Conservation (phyloP, 331 rosid genomes). For the Rosa hybrid region DNA sequence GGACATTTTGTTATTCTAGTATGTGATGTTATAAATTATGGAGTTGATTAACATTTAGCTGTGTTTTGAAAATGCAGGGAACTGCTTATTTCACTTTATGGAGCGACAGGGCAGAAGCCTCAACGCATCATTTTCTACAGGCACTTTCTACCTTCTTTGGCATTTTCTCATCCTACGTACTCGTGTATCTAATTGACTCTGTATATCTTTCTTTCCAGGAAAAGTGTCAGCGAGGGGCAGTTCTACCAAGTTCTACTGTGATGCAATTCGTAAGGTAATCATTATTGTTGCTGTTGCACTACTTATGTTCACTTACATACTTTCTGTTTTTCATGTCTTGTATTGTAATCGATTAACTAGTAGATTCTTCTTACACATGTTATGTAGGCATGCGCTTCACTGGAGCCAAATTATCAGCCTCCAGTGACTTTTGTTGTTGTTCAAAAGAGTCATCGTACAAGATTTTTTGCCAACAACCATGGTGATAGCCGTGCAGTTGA, state of each 20-base stretch:
- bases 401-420: slow-evolving; percentile 96
- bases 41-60: not conserved
- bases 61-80: slow-evolving; percentile 49
- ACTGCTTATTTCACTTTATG: slow-evolving; percentile 85
- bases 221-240: slow-evolving; percentile 96
- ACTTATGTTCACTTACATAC: not conserved
- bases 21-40: not conserved
- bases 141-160: slow-evolving; percentile 20
- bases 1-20: not conserved
- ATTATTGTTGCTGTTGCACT: not conserved
- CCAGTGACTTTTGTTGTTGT: slow-evolving; percentile 98
- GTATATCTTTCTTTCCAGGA: slow-evolving; percentile 49
- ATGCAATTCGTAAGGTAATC: slow-evolving; percentile 84
- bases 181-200: not conserved
- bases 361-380: not conserved
- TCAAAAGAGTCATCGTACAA: slow-evolving; percentile 94
- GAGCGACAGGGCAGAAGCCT: slow-evolving; percentile 98
- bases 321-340: not conserved
- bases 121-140: slow-evolving; percentile 94
- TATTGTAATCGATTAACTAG: not conserved
- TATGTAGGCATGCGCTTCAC: slow-evolving; percentile 82
- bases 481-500: slow-evolving; percentile 61
- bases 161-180: not conserved
- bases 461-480: slow-evolving; percentile 85
- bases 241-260: slow-evolving; percentile 92